Conservation (phyloP, 2,329 filamentous ascomycete species). For the Neofusicoccum sp. region DNA sequence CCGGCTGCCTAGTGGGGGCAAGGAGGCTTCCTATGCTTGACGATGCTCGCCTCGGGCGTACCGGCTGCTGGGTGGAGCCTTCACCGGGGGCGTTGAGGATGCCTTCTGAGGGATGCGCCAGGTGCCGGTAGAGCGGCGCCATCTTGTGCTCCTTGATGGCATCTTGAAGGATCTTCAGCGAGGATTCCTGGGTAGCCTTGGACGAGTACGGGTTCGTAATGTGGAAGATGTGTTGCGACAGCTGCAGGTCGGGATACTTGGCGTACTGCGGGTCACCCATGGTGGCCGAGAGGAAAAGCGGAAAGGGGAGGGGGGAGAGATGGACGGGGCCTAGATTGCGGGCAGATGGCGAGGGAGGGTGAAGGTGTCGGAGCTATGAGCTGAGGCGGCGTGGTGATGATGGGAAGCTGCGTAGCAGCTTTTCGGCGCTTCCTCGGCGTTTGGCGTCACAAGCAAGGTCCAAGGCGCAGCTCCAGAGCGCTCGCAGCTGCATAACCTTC, state of each 20-base stretch:
- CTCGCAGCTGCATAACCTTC: not conserved
- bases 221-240: conserved; percentile 83
- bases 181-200: conserved; percentile 64
- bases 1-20: conserved; percentile 62
- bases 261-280: conserved; percentile 82
- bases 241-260: conserved; percentile 77
- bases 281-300: conserved; percentile 23
- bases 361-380: conserved; percentile 11
- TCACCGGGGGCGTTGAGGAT: conserved; percentile 77
- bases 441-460: conserved; percentile 8
- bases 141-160: conserved; percentile 82
- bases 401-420: conserved; percentile 1
- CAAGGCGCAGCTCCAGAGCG: conserved; percentile 9
- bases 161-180: conserved; percentile 74
- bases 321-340: not conserved
- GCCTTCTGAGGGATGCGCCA: conserved; percentile 78
- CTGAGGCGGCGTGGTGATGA: conserved; percentile 6
- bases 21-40: conserved; percentile 63
- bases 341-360: conserved; percentile 4
- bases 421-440: conserved; percentile 5
- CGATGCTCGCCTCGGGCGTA: conserved; percentile 57
- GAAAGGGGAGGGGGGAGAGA: not conserved
- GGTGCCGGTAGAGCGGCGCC: conserved; percentile 81
- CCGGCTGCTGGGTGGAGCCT: conserved; percentile 48
- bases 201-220: conserved; percentile 76